Conservation (phyloP, 352 stramenopile genomes). For the Phytopythium cucurbitacearum region DNA sequence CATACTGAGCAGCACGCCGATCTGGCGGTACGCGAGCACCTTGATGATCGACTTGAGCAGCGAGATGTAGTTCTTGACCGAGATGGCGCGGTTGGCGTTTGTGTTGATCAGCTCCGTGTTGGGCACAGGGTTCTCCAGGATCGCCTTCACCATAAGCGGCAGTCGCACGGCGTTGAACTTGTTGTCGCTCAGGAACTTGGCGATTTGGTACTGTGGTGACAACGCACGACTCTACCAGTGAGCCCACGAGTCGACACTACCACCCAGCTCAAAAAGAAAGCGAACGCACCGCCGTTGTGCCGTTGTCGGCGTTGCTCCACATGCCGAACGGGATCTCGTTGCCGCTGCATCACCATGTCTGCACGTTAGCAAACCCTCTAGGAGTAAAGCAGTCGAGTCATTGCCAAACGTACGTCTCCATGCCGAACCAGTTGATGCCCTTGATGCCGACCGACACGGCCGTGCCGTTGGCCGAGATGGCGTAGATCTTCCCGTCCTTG, state of each 20-base stretch:
- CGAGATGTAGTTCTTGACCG: constrained; percentile 44
- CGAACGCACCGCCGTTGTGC: constrained; percentile 46
- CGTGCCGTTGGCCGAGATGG: constrained; percentile 45
- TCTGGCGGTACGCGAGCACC: constrained; percentile 49
- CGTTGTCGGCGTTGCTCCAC: constrained; percentile 67
- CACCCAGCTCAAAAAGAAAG: neutral
- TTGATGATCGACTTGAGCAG: constrained; percentile 49
- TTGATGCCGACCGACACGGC: constrained; percentile 62
- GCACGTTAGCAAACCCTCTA: neutral
- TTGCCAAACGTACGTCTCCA: constrained; percentile 46
- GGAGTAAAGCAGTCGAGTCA: neutral
- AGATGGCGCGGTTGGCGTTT: constrained; percentile 57
- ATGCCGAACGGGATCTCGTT: constrained; percentile 61
- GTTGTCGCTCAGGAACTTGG: constrained; percentile 62
- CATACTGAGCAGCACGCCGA: constrained; percentile 55
- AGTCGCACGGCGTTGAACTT: constrained; percentile 77
- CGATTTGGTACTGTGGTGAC: constrained; percentile 46
- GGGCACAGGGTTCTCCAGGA: constrained; percentile 57
- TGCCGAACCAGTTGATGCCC: constrained; percentile 76
- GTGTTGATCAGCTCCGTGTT: constrained; percentile 40
- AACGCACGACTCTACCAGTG: neutral
- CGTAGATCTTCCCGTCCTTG: constrained; percentile 61
- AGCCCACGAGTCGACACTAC: neutral
- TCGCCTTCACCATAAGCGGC: constrained; percentile 54
- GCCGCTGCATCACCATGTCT: constrained; percentile 11